A percentile compares a stretch with the other conserved stretches of the same genome.
Conservation (phyloP, 768 basidiomycete genomes). For the Kwoniella botswanensis region DNA sequence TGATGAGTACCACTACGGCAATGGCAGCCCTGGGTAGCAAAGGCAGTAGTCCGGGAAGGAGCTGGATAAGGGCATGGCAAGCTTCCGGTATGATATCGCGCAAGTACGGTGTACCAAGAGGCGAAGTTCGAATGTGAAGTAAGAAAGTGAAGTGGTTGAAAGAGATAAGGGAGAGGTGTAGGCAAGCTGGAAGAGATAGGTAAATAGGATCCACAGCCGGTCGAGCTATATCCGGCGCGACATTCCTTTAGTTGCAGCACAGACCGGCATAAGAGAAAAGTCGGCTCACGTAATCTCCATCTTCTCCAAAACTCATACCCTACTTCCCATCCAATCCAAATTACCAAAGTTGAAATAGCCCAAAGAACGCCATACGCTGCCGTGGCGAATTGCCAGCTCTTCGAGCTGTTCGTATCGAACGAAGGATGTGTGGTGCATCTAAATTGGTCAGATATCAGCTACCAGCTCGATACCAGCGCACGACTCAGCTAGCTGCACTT, state of each 20-base stretch:
- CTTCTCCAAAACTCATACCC: conserved; percentile 46
- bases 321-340: conserved; percentile 70
- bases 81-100: conserved; percentile 77
- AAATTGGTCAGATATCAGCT: neutral
- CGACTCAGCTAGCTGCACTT: conserved; percentile 59
- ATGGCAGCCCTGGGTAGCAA: conserved; percentile 82
- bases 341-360: conserved; percentile 72
- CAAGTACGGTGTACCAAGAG: conserved; percentile 60
- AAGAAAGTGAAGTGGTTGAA: conserved; percentile 85
- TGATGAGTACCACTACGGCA: conserved; percentile 71
- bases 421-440: conserved; percentile 79
- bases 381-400: conserved; percentile 79
- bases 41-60: conserved; percentile 78
- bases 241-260: neutral
- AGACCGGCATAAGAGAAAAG: neutral
- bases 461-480: conserved; percentile 12
- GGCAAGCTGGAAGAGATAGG: conserved; percentile 77
- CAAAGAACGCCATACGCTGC: conserved; percentile 85
- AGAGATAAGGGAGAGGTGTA: conserved; percentile 74
- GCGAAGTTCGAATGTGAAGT: conserved; percentile 74
- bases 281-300: conserved; percentile 57
- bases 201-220: conserved; percentile 83
- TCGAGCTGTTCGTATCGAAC: conserved; percentile 71
- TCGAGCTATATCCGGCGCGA: conserved; percentile 64
- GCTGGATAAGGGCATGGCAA: conserved; percentile 82